Percentiles rank a stretch among this genome's conserved stretches.
Evolutionary conservation across 148 eudicot genomes (phyloP).

Genomic region (Vaccinium darrowii): DNA sequence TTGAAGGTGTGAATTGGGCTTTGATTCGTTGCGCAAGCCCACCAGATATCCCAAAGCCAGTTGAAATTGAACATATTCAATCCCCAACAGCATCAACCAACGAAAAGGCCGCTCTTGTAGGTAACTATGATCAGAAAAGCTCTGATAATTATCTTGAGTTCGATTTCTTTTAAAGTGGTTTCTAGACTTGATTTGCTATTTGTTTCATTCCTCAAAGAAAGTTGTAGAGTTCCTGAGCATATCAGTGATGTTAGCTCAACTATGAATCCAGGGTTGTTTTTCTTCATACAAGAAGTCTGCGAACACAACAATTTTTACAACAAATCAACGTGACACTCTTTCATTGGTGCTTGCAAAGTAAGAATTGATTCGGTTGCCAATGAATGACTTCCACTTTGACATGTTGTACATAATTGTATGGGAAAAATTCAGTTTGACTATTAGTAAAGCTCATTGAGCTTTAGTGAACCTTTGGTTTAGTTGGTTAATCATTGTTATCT

Average conservation of each 20-base stretch:
- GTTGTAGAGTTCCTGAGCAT: slow-evolving; percentile 7
- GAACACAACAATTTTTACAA: background rate
- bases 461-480: too few species aligned
- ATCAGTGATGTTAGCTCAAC: background rate
- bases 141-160: slow-evolving; percentile 43
- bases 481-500: too few species aligned
- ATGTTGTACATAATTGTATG: background rate
- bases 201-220: slow-evolving; percentile 9
- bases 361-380: background rate
- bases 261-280: background rate
- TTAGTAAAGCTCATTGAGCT: too few species aligned
- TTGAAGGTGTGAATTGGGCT: slow-evolving; percentile 59
- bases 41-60: slow-evolving; percentile 76
- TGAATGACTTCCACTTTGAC: background rate
- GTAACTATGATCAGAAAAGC: too few species aligned
- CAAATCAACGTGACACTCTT: background rate
- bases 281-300: too few species aligned
- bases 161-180: background rate
- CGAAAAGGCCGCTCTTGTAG: slow-evolving; percentile 30
- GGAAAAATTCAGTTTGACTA: too few species aligned
- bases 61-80: slow-evolving; percentile 57
- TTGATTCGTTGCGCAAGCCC: slow-evolving; percentile 93
- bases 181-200: slow-evolving; percentile 15
- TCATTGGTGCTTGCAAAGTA: background rate
- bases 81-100: slow-evolving; percentile 32